Conservation (phyloP, 768 basidiomycete genomes). For the Serpula lacrymans region DNA sequence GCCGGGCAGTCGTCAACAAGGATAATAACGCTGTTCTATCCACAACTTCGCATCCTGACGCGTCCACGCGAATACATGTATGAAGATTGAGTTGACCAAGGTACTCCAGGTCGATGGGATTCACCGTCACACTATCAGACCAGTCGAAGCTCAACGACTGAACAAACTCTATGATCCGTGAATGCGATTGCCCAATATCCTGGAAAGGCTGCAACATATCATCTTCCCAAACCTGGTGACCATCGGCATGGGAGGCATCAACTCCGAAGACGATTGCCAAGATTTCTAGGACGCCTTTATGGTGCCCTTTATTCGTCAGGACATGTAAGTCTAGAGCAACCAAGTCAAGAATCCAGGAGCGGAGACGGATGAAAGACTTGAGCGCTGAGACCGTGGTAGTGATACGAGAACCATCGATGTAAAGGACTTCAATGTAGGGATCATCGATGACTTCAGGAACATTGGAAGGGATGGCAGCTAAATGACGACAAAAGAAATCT, state of each 20-base stretch:
- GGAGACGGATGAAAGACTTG: conserved; percentile 74
- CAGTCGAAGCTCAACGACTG: conserved; percentile 87
- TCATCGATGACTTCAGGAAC: conserved; percentile 49
- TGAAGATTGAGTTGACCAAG: conserved; percentile 64
- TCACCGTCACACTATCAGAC: conserved; percentile 68
- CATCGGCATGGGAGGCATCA: conserved; percentile 45
- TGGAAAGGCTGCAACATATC: conserved; percentile 55
- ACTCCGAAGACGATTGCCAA: conserved; percentile 80
- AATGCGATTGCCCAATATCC: conserved; percentile 77
- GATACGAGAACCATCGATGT: conserved; percentile 68
- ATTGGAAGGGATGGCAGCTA: conserved; percentile 69
- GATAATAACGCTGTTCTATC: conserved; percentile 71
- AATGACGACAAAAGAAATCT: conserved; percentile 85
- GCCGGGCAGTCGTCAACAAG: conserved; percentile 59
- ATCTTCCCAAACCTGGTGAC: conserved; percentile 38
- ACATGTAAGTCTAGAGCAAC: conserved; percentile 87
- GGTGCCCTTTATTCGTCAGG: conserved; percentile 73
- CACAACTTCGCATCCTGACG: conserved; percentile 77
- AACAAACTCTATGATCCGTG: conserved; percentile 84
- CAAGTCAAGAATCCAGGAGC: conserved; percentile 82
- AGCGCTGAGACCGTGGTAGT: conserved; percentile 65
- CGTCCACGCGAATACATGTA: conserved; percentile 64
- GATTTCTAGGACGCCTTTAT: conserved; percentile 69
- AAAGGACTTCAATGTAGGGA: conserved; percentile 55
- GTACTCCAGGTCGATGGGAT: conserved; percentile 59